These are phyloP conservation scores for Boletus subcaerulescens DNA, from an alignment of 768 basidiomycete genomes.

Conservation along the genomic window DNA sequence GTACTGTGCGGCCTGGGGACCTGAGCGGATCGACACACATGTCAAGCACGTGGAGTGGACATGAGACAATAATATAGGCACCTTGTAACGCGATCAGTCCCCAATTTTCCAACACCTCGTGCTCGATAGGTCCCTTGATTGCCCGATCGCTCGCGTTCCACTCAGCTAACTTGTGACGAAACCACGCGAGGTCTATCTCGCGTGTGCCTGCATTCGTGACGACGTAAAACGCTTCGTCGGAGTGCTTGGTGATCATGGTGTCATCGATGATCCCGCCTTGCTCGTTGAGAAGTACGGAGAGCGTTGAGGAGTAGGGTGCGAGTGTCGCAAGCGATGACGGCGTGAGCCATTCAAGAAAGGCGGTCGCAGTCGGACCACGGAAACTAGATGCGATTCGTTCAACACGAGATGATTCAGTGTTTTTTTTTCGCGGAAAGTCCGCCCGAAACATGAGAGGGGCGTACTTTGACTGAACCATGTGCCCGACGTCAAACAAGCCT, in stretches of 20 bases:
- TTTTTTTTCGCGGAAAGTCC: not conserved
- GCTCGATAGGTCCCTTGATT: conserved; percentile 61
- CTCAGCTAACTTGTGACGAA: conserved; percentile 59
- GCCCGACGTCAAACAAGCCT: conserved; percentile 95
- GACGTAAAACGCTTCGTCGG: conserved; percentile 79
- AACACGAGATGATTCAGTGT: not conserved
- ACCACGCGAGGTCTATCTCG: conserved; percentile 78
- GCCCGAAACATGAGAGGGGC: conserved; percentile 14
- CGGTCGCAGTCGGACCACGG: conserved; percentile 70
- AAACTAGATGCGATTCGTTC: conserved; percentile 48
- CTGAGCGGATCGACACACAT: conserved; percentile 32
- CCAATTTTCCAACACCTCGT: conserved; percentile 79
- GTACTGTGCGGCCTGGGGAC: conserved; percentile 78
- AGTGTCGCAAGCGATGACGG: conserved; percentile 76
- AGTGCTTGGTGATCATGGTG: conserved; percentile 86
- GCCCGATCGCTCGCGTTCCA: conserved; percentile 69
- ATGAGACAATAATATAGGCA: conserved; percentile 20
- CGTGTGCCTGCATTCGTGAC: conserved; percentile 95
- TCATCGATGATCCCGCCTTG: conserved; percentile 96
- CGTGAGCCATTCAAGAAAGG: conserved; percentile 86
- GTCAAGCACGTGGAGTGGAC: not conserved
- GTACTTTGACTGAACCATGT: conserved; percentile 95
- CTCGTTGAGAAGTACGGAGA: conserved; percentile 87
- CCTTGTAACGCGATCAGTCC: conserved; percentile 92
- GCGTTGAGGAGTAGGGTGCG: conserved; percentile 71